Percentiles rank a stretch among this genome's conserved stretches.
phyloP scores from a whole-genome alignment of 768 basidiomycete species.

The Crepidotus variabilis region DNA sequence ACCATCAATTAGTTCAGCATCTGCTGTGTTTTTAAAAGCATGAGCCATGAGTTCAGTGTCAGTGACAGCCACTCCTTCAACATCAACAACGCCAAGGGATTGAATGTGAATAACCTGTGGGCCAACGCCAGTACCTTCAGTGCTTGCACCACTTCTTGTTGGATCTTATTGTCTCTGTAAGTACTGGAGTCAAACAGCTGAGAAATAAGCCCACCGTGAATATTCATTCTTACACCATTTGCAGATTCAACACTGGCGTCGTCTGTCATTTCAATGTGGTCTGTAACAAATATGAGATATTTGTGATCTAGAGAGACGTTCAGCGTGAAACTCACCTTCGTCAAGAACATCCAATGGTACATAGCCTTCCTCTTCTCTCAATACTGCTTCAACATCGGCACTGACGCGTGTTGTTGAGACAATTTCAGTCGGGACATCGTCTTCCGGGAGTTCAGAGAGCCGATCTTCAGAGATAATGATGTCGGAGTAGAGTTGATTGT shows the following conservation, averaged over 20 bases:
- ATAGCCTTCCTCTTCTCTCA: constrained; percentile 26
- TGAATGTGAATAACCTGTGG: constrained; percentile 21
- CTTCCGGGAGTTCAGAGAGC: constrained; percentile 12
- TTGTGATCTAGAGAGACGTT: too few species aligned
- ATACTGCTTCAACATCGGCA: constrained; percentile 12
- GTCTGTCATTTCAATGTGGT: too few species aligned
- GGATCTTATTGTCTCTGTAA: background rate
- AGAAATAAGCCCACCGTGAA: too few species aligned
- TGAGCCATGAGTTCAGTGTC: constrained; percentile 19
- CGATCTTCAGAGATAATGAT: constrained; percentile 9
- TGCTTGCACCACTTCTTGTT: background rate
- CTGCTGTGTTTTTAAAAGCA: constrained; percentile 12
- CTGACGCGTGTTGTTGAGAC: constrained; percentile 11
- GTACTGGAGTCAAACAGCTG: too few species aligned
- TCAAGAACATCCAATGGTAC: constrained; percentile 13
- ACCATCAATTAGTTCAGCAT: background rate
- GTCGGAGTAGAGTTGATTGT: constrained; percentile 11
- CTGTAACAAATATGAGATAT: too few species aligned
- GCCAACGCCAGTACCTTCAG: background rate
- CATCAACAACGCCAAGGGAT: constrained; percentile 20
- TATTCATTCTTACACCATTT: too few species aligned
- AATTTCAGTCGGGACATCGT: constrained; percentile 29
- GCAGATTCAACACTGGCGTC: too few species aligned
- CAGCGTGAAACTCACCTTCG: constrained; percentile 6
- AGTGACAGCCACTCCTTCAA: constrained; percentile 4